Evolutionary conservation across 78 protist genomes (phyloP).

Genomic region (Planoprotostelium fungivorum): DNA sequence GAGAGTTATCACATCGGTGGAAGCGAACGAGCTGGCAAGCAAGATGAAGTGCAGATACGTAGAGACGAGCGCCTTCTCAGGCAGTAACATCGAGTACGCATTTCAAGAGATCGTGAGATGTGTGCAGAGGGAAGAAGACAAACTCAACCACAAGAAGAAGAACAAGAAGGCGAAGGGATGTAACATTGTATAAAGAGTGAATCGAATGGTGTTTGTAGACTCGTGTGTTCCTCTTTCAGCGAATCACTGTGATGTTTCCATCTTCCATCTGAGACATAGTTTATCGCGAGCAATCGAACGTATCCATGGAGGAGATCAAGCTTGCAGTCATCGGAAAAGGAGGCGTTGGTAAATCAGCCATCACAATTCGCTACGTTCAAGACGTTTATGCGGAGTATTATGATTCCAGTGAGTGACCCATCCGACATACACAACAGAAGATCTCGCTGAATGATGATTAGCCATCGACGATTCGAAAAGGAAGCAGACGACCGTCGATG

Average conservation of each 20-base stretch:
- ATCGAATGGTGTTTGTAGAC: no score
- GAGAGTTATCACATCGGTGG: conserved; percentile 52
- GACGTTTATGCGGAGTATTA: conserved; percentile 72
- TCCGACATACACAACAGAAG: no score
- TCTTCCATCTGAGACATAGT: no score
- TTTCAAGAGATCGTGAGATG: background rate
- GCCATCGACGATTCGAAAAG: conserved; percentile 28
- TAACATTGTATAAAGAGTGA: background rate
- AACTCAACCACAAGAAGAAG: background rate
- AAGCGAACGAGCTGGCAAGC: conserved; percentile 62
- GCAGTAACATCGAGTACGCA: background rate
- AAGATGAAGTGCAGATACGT: conserved; percentile 46
- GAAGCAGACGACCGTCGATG: conserved; percentile 13
- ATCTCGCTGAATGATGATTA: background rate
- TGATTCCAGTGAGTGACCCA: conserved; percentile 78
- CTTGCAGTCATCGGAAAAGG: conserved; percentile 2
- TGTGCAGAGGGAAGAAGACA: background rate
- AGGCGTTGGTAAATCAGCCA: conserved; percentile 5
- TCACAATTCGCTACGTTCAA: conserved; percentile 2
- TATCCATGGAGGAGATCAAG: background rate
- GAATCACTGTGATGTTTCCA: no score
- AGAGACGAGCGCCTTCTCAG: conserved; percentile 62
- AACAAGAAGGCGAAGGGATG: background rate
- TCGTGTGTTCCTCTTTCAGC: no score
- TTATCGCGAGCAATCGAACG: no score